Base-by-base conservation (phyloP, 257 asterid genomes). In the Solanum virginianum region DNA sequence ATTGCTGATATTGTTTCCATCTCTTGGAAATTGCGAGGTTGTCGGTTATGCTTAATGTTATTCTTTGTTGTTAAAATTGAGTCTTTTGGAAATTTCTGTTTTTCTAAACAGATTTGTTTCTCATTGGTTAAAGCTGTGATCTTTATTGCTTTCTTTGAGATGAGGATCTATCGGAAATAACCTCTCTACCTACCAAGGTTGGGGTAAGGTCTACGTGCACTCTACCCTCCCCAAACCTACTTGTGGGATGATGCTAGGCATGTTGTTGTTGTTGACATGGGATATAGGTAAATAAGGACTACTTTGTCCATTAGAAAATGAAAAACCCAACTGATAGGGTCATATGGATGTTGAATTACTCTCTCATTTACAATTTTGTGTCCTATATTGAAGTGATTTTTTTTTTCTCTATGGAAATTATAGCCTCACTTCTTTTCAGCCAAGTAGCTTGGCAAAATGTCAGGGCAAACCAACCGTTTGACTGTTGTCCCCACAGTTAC, bases 401-500 rank as follows among this genome's bases (percentile, higher is more conserved):
- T 24, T 13, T 24, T 49, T 24, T 4, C 22, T n/a, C 17, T 24
- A 41, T 72, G 56, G 17, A 72, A 43, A 20, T 45, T 72, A 43
- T 8, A 20, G 15, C n/a, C 47, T 13, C 36, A 59, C 39, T 62
- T 22, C 39, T 81, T 56, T 26, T 81, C 84, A 39, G 71, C 56
- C 26, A 47, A 75, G 62, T 75, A 49, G 45, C 54, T 60, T 81
- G 81, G 29, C 88, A 90, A 59, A 63, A 90, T 86, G 91, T 86
- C 91, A 24, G 92, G 92, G 68, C 92, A 90, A 88, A 84, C 36
- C 57, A 90, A 88, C 83, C 91, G 92, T 56, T 77, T 90, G 81
- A 85, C 70, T 82, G 92, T 90, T 53, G 92, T 90, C 65, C 92
- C 92, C 36, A 90, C 91, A 26, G 92, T 90, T 56, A 90, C 92